Conservation (phyloP, 495 filamentous ascomycete species). For the Bacidia gigantensis region DNA sequence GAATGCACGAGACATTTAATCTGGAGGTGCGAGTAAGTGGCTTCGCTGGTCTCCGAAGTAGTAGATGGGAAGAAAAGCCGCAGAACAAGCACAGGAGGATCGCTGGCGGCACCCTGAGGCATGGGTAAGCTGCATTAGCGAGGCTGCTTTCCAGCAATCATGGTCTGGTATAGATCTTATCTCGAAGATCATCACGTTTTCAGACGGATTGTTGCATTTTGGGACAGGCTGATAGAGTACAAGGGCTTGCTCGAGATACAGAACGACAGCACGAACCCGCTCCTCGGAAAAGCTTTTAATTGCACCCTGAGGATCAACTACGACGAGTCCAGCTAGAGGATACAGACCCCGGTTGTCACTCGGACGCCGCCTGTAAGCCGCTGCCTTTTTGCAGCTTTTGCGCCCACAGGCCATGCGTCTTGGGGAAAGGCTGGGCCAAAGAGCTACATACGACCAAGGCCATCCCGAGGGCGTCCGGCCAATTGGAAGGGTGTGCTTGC, state of each 20-base stretch:
- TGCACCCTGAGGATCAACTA: too few relatives aligned
- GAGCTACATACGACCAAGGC: too few relatives aligned
- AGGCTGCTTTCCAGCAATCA: not conserved
- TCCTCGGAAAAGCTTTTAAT: conserved; percentile 1
- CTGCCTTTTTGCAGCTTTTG: not conserved
- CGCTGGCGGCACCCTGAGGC: not conserved
- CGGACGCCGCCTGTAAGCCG: not conserved
- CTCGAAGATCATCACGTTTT: conserved; percentile 3
- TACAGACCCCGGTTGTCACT: not conserved
- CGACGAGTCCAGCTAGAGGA: not conserved
- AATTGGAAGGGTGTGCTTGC: not conserved
- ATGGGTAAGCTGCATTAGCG: conserved; percentile 2
- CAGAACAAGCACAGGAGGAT: not conserved
- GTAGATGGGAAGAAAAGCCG: not conserved
- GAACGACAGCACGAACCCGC: not conserved
- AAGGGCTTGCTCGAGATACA: not conserved
- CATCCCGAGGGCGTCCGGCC: not conserved
- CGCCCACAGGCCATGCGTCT: not conserved
- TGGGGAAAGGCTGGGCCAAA: not conserved
- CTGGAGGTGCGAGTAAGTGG: not conserved
- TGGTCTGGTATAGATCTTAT: not conserved
- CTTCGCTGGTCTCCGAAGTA: not conserved
- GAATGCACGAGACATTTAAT: not conserved
- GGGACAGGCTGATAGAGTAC: too few relatives aligned
- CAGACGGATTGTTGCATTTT: not conserved